phyloP scores from a whole-genome alignment of 495 filamentous ascomycete species.

The Glutinoglossum americanum region DNA sequence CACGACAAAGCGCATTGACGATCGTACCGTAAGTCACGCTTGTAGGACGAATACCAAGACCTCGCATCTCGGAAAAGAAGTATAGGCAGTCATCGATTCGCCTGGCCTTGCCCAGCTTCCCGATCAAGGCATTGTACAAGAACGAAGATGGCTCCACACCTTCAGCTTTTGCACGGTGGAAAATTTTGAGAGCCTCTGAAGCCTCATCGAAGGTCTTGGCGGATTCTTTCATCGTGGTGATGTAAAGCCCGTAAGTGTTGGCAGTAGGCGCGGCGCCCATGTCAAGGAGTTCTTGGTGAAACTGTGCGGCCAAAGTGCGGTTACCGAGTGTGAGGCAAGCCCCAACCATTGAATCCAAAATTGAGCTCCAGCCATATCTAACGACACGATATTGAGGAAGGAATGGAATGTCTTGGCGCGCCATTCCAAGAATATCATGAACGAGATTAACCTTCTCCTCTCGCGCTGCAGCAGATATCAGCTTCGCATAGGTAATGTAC shows the following conservation, averaged over 20 bases:
- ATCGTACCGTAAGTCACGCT: constrained; percentile 96
- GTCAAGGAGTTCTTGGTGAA: constrained; percentile 71
- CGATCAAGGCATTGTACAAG: constrained; percentile 94
- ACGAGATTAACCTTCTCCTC: constrained; percentile 56
- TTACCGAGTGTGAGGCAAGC: constrained; percentile 73
- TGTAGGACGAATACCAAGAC: constrained; percentile 77
- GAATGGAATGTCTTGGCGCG: constrained; percentile 65
- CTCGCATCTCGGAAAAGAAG: constrained; percentile 95
- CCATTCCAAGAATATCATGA: constrained; percentile 71
- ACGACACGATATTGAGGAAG: constrained; percentile 63
- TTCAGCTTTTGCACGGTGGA: constrained; percentile 80
- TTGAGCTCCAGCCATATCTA: constrained; percentile 82
- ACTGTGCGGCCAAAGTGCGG: constrained; percentile 54
- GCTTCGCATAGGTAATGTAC: constrained; percentile 87
- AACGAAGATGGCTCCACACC: constrained; percentile 90
- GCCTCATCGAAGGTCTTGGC: constrained; percentile 96
- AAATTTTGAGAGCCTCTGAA: constrained; percentile 89
- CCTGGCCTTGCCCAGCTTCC: constrained; percentile 91
- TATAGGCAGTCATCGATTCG: constrained; percentile 95
- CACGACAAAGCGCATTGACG: constrained; percentile 91
- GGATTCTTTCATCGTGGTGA: constrained; percentile 89
- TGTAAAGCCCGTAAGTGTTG: constrained; percentile 95
- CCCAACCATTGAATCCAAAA: constrained; percentile 89
- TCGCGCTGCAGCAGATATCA: constrained; percentile 77
- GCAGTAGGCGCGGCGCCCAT: constrained; percentile 82